Evolutionary conservation across 148 eudicot genomes (phyloP).

Genomic region (Fallopia convolvulus): DNA sequence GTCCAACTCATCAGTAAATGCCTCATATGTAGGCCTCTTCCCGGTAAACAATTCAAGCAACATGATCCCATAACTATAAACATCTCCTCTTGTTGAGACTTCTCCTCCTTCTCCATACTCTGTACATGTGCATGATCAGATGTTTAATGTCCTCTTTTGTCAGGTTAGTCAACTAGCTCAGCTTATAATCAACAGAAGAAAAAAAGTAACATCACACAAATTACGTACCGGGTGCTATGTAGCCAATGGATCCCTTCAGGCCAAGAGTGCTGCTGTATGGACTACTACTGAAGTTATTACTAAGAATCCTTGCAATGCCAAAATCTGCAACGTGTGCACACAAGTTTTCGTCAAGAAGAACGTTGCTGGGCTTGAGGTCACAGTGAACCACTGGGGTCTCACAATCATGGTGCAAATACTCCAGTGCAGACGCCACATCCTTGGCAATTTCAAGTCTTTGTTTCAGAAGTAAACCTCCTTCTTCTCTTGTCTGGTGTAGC

Average conservation of each 20-base stretch:
- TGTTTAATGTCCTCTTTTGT: neutral
- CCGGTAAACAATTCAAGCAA: constrained; percentile 23
- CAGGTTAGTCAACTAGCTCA: neutral
- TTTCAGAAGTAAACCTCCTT: constrained; percentile 3
- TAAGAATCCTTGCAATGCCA: constrained; percentile 28
- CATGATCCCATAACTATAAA: constrained; percentile 27
- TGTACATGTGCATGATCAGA: neutral
- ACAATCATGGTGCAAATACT: constrained; percentile 30
- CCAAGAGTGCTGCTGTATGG: constrained; percentile 20
- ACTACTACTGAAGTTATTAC: neutral
- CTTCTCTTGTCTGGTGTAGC: neutral
- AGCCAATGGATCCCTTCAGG: constrained; percentile 29
- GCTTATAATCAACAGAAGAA: neutral
- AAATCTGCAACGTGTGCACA: constrained; percentile 27
- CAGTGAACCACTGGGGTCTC: constrained; percentile 25
- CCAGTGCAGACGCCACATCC: constrained; percentile 25
- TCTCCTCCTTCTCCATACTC: constrained; percentile 23
- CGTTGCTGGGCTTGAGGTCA: constrained; percentile 29
- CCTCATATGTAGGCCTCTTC: constrained; percentile 18
- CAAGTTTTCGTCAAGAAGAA: constrained; percentile 22
- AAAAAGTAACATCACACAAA: neutral
- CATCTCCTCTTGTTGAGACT: constrained; percentile 22
- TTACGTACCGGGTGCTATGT: constrained; percentile 26
- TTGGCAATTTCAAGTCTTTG: constrained; percentile 19
- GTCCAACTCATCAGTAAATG: constrained; percentile 11